phyloP scores from a whole-genome alignment of 306 rosid species.

The Dalbergia cochinchinensis region DNA sequence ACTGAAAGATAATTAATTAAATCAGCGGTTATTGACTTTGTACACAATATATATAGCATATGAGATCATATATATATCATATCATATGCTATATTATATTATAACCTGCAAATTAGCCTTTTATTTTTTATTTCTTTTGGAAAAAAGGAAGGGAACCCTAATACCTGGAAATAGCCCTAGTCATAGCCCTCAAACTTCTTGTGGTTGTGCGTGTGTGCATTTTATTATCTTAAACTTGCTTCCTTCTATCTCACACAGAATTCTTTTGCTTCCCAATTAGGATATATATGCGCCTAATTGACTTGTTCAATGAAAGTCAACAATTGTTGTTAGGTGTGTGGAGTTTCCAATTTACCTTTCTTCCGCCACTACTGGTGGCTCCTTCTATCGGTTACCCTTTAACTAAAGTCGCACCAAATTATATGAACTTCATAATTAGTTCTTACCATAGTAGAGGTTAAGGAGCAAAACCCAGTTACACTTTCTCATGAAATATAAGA shows the following conservation, averaged over 20 bases:
- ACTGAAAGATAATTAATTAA: not conserved
- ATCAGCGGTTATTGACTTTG: not conserved
- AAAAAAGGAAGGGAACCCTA: conserved; percentile 48
- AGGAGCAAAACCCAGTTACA: conserved; percentile 53
- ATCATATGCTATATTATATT: not conserved
- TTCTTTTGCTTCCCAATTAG: conserved; percentile 16
- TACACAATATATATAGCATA: not conserved
- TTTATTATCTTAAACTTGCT: conserved; percentile 30
- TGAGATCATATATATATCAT: conserved; percentile 31
- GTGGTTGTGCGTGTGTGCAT: not conserved
- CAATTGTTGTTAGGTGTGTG: conserved; percentile 5
- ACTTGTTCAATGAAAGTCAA: conserved; percentile 39
- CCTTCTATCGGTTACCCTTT: conserved; percentile 15
- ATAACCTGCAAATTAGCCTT: not conserved
- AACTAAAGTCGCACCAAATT: conserved; percentile 16
- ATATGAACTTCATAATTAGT: not conserved
- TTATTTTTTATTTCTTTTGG: not conserved
- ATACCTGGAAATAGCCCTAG: conserved; percentile 48
- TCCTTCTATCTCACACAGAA: conserved; percentile 11
- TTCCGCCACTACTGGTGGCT: not conserved
- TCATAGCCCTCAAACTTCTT: conserved; percentile 10
- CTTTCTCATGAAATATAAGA: conserved; percentile 61
- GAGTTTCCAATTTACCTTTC: conserved; percentile 1
- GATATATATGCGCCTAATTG: not conserved
- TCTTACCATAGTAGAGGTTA: conserved; percentile 12